Conservation (phyloP, 345 rosid species). For the Hibiscus mutabilis region DNA sequence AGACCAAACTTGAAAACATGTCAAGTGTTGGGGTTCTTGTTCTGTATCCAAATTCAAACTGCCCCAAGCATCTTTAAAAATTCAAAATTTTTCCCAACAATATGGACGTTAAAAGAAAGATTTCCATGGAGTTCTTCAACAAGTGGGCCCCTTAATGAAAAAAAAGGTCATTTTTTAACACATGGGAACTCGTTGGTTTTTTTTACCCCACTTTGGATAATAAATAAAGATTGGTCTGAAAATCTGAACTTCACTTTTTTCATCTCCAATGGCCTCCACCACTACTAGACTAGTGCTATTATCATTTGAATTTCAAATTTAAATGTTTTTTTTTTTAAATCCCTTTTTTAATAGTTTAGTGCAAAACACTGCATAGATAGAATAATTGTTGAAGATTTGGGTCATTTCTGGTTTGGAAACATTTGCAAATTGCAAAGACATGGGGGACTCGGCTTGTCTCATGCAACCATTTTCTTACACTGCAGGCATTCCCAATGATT, state of each 20-base stretch:
- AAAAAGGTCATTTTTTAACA: conserved; percentile 11
- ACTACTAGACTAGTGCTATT: neutral
- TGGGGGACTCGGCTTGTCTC: conserved; percentile 87
- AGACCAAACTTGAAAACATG: neutral
- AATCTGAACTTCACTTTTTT: neutral
- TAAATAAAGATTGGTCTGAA: conserved; percentile 6
- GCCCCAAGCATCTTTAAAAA: too few species aligned
- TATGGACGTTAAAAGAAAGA: conserved; percentile 8
- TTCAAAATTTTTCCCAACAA: conserved; percentile 14
- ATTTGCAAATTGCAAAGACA: conserved; percentile 11
- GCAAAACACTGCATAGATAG: neutral
- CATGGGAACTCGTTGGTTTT: neutral
- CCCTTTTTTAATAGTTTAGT: neutral
- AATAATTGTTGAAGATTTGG: conserved; percentile 12
- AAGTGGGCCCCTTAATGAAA: conserved; percentile 12
- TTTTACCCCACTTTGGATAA: conserved; percentile 16
- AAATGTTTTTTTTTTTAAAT: neutral
- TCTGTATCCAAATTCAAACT: conserved; percentile 1
- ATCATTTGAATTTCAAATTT: conserved; percentile 38
- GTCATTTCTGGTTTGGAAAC: conserved; percentile 16
- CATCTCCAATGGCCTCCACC: conserved; percentile 6
- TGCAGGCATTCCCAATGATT: conserved; percentile 47
- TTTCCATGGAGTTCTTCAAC: conserved; percentile 1
- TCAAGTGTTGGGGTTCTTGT: neutral
- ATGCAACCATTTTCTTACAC: conserved; percentile 78